Evolutionary conservation across 2,329 filamentous ascomycete species (phyloP).

Genomic region (Fusarium camptoceras): DNA sequence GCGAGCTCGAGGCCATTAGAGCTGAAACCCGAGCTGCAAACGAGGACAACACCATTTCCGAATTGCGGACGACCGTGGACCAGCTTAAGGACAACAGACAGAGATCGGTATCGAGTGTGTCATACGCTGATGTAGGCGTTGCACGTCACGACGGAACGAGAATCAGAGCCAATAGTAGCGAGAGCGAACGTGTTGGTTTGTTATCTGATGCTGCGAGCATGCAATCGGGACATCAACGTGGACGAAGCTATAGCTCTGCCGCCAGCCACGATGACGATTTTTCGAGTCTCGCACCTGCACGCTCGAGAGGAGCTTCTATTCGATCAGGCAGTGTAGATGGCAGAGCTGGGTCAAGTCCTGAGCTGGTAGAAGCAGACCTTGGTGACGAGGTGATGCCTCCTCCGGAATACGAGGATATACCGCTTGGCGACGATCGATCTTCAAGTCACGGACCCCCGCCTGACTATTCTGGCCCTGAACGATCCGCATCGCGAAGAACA

Average conservation of each 20-base stretch:
- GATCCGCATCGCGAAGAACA: constrained; percentile 45
- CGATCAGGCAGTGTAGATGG: constrained; percentile 54
- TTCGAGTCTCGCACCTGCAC: constrained; percentile 53
- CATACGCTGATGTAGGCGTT: constrained; percentile 80
- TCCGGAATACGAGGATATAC: constrained; percentile 66
- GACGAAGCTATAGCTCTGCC: constrained; percentile 61
- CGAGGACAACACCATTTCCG: constrained; percentile 64
- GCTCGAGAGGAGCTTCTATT: constrained; percentile 58
- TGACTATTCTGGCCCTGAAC: constrained; percentile 59
- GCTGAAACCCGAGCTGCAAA: constrained; percentile 63
- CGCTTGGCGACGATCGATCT: constrained; percentile 56
- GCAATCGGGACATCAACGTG: constrained; percentile 52
- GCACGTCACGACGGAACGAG: constrained; percentile 82
- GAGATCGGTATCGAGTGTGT: constrained; percentile 78
- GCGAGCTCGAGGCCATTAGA: constrained; percentile 75
- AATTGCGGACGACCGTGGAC: constrained; percentile 67
- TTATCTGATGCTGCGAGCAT: constrained; percentile 79
- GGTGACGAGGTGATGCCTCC: constrained; percentile 62
- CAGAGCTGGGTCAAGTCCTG: constrained; percentile 63
- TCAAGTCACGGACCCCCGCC: constrained; percentile 64
- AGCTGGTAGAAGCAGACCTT: constrained; percentile 64
- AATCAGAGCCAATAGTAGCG: constrained; percentile 77
- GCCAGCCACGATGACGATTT: constrained; percentile 65
- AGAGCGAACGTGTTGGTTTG: constrained; percentile 78
- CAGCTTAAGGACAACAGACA: constrained; percentile 70